A percentile compares a stretch with the other conserved stretches of the same genome.
Evolutionary conservation across 1,139 yeast species (phyloP).

Genomic region (Suhomyces anneliseae): DNA sequence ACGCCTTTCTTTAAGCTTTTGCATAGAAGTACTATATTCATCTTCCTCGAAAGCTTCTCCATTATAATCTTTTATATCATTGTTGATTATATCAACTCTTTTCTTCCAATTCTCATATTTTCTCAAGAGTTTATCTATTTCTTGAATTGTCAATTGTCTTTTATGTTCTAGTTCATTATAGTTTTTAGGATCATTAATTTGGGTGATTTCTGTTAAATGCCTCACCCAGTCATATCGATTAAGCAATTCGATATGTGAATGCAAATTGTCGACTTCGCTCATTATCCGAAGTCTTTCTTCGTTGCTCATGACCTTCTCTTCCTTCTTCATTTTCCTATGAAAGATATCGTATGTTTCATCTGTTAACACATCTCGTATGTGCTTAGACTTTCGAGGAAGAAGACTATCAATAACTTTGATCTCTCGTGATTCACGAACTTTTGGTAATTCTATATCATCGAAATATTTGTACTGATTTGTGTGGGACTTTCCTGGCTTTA

Average conservation of each 20-base stretch:
- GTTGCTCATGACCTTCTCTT: conserved; percentile 62
- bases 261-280: conserved; percentile 53
- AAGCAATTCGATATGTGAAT: conserved; percentile 44
- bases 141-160: conserved; percentile 50
- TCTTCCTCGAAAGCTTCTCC: conserved; percentile 16
- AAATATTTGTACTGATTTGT: conserved; percentile 13
- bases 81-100: conserved; percentile 27
- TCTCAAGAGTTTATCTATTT: conserved; percentile 46
- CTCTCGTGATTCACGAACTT: conserved; percentile 2
- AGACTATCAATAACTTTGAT: conserved; percentile 9
- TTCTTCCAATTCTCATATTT: conserved; percentile 49
- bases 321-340: conserved; percentile 64
- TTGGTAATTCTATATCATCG: conserved; percentile 12
- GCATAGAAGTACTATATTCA: conserved; percentile 24
- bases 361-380: conserved; percentile 38
- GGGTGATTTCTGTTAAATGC: conserved; percentile 52
- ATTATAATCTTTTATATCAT: conserved; percentile 25
- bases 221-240: conserved; percentile 57
- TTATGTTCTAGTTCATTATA: conserved; percentile 51
- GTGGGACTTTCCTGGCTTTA: conserved; percentile 11
- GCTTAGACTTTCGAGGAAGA: conserved; percentile 24
- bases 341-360: conserved; percentile 49
- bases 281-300: conserved; percentile 53
- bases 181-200: conserved; percentile 49
- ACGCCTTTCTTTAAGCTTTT: conserved; percentile 21